Base-by-base conservation (phyloP, 805 yeast species). In the Starmerella powellii region DNA sequence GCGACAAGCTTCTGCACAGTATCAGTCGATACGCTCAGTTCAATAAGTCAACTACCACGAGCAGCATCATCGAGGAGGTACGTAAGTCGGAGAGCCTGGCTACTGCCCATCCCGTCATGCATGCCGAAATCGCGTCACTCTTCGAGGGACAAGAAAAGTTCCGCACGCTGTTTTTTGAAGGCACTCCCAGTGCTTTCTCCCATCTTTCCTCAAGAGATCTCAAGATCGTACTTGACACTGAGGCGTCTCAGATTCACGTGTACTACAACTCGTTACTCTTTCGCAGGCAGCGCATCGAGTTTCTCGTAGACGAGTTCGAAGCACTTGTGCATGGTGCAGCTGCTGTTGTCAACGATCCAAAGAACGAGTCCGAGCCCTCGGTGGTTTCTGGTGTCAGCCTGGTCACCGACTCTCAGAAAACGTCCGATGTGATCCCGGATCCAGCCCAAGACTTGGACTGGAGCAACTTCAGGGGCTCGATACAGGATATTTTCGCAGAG, bases 401-500 rank as follows among this genome's bases (percentile, higher is more conserved):
- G 49, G 65, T 84, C 42, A 85, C 97, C 1, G 55, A 63, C n/a
- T 60, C 77, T 1, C 94, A 86, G 54, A 15, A 13, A 3, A 57
- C 54, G 34, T 49, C 60, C 0, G n/a, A 18, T 3, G 63, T 68
- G 2, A 67, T 93, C 42, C 98, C 98, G 6, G 87, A 87, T 59
- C 97, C 99, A 34, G 82, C 85, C 8, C 60, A 66, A 8, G 80
- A 86, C 54, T 69, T 91, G 50, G 94, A 86, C 63, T 91, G 96
- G 96, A 68, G 78, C 32, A 81, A 80, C 23, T 91, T 75, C 63
- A 72, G 93, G 51, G 98, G 99, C 35, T 87, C 97, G 13, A 93
- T 91, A 54, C 99, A 91, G 57, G 98, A 91, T 56, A 87, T 91
- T 34, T 91, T 91, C 63, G 78, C 81, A 62, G 76, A 71, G 44